Conservation (phyloP, 306 rosid species). For the Morella rubra region DNA sequence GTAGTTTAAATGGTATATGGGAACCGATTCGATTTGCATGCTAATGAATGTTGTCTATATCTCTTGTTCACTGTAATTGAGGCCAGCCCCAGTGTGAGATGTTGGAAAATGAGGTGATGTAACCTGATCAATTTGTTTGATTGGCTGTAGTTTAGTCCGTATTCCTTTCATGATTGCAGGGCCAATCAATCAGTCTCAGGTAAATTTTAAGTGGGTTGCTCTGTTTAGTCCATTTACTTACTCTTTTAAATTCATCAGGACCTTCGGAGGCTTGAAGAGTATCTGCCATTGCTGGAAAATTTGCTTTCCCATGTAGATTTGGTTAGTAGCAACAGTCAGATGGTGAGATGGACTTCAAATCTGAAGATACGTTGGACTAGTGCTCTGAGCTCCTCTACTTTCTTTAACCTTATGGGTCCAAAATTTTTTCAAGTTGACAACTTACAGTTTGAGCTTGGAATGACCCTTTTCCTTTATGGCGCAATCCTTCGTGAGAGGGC, state of each 20-base stretch:
- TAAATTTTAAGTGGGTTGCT: neutral
- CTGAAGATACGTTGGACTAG: conserved; percentile 70
- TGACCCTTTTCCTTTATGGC: conserved; percentile 68
- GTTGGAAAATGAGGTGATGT: neutral
- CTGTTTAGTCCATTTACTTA: conserved; percentile 10
- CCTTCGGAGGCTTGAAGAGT: conserved; percentile 58
- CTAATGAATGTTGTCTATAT: neutral
- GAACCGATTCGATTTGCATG: neutral
- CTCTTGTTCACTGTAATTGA: neutral
- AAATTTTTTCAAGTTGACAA: conserved; percentile 53
- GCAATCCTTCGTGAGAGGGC: conserved; percentile 70
- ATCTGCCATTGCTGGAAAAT: conserved; percentile 72
- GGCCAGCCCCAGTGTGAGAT: neutral
- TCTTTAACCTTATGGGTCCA: conserved; percentile 52
- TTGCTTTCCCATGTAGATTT: conserved; percentile 38
- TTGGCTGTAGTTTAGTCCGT: neutral
- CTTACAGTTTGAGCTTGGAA: conserved; percentile 62
- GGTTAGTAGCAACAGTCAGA: conserved; percentile 22
- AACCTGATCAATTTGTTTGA: neutral
- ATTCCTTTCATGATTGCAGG: neutral
- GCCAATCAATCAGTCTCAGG: neutral
- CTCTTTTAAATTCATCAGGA: conserved; percentile 46
- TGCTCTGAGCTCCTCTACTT: conserved; percentile 50
- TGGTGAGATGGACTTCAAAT: conserved; percentile 41
- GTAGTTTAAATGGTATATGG: neutral